Conservation (phyloP, 208 protist genomes). For the Wallacemonas sp. region DNA sequence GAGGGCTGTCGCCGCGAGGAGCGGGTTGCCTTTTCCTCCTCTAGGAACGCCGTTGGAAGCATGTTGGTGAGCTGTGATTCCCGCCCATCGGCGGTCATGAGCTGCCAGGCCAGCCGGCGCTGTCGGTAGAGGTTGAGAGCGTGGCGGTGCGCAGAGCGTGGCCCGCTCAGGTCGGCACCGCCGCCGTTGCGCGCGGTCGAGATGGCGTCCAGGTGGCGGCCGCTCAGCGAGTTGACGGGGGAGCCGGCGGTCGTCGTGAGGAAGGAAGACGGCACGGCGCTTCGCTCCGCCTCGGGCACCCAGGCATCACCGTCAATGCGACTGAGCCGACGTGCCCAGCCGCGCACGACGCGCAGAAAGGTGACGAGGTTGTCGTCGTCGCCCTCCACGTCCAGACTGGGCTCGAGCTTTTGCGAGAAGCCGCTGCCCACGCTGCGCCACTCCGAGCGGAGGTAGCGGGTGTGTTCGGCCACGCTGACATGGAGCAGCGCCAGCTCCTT, state of each 20-base stretch:
- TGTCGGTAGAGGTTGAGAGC: constrained; percentile 22
- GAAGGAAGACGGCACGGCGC: not conserved
- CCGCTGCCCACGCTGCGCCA: constrained; percentile 15
- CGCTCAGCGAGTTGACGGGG: not conserved
- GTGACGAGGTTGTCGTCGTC: constrained; percentile 19
- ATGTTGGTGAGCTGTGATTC: constrained; percentile 6
- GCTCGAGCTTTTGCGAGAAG: constrained; percentile 11
- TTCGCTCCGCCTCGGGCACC: not conserved
- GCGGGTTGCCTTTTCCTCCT: constrained; percentile 4
- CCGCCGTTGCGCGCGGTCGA: not conserved
- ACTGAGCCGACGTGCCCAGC: constrained; percentile 9
- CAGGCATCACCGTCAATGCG: constrained; percentile 5
- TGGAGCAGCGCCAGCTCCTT: constrained; percentile 39
- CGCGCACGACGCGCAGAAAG: constrained; percentile 9
- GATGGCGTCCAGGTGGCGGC: constrained; percentile 8
- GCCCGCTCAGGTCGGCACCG: not conserved
- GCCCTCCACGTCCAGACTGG: constrained; percentile 9
- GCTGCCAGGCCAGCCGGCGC: constrained; percentile 22
- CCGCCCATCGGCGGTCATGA: constrained; percentile 1
- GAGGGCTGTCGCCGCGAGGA: not conserved
- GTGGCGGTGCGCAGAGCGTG: constrained; percentile 18
- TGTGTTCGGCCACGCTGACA: constrained; percentile 26
- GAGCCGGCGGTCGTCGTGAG: not conserved
- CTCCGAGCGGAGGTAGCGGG: constrained; percentile 13
- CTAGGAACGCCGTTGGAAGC: not conserved